Base-by-base conservation (phyloP, 192 early-diverging fungal genomes). In the Backusella westeae region DNA sequence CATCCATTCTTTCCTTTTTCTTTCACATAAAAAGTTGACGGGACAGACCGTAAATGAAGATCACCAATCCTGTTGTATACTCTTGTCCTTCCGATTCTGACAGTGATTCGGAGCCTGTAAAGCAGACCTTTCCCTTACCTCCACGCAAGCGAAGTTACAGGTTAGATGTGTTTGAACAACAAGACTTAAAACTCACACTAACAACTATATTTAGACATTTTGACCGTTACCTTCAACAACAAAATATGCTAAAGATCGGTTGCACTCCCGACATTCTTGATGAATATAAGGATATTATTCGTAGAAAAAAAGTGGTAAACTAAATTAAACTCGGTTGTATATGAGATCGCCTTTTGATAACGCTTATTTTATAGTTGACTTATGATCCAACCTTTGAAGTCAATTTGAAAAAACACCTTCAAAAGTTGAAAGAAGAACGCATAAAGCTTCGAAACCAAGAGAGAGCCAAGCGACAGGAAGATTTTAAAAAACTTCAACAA, bases 41-140 rank as follows among this genome's bases (percentile, higher is more conserved):
- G 19, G 49, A 53, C 35, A 19, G 6, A 9, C 9, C 10, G 10
- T 19, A 17, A n/a, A n/a, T 69, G 7, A 36, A 38, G n/a, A 69
- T 69, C 36, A 69, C 68, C n/a, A 71, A 71, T 46, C 44, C 70
- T 42, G 42, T 46, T 8, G 17, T 49, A 17, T 71, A 71, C 46
- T 7, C 41, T 7, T 21, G 42, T 32, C 70, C 70, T 32, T 67
- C 65, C 8, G 74, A 75, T 46, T 75, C 74, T 12, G 74, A 52
- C 0, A 67, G 65, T 10, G 74, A 75, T 34, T 10, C 23, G 0
- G 74, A 68, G n/a, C 4, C 19, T 49, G 19, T 49, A 19, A 19
- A 49, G 17, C 17, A n/a, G 23, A 42, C 2, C 9, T 67, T 23
- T 49, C 69, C 5, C 6, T 14, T 21, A 14, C 23, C n/a, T 49